phyloP scores from a whole-genome alignment of 2,329 filamentous ascomycete species.

The Penicillium sp. region DNA sequence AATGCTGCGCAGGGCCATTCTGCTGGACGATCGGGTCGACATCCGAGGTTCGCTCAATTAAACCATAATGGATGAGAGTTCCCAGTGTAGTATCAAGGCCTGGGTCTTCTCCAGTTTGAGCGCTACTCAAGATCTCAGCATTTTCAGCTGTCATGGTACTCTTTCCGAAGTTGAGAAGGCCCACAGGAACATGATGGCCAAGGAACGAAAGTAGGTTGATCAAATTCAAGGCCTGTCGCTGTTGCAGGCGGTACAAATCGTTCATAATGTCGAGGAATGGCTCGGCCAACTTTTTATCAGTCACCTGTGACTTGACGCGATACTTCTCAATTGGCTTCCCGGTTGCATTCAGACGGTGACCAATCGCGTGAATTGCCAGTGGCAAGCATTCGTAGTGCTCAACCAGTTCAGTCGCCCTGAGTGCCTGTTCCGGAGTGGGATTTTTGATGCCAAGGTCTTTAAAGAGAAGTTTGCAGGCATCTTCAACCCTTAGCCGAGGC shows the following conservation, averaged over 20 bases:
- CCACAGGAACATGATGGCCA: constrained; percentile 63
- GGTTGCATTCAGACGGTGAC: constrained; percentile 60
- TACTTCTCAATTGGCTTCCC: constrained; percentile 62
- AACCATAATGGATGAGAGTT: constrained; percentile 46
- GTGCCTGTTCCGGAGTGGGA: constrained; percentile 55
- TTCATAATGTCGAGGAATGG: constrained; percentile 50
- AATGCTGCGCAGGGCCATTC: constrained; percentile 16
- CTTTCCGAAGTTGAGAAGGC: constrained; percentile 59
- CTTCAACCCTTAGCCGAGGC: constrained; percentile 52
- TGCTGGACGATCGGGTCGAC: constrained; percentile 26
- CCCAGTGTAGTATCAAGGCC: constrained; percentile 49
- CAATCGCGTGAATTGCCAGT: constrained; percentile 65
- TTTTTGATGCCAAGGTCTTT: constrained; percentile 60
- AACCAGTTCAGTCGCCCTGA: constrained; percentile 61
- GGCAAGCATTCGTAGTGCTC: constrained; percentile 63
- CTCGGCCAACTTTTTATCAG: constrained; percentile 54
- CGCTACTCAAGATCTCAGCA: constrained; percentile 40
- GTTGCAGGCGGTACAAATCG: constrained; percentile 41
- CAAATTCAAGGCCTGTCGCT: constrained; percentile 59
- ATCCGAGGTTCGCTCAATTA: constrained; percentile 44
- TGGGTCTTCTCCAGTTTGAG: constrained; percentile 32
- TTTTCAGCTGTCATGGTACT: constrained; percentile 33
- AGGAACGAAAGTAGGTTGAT: constrained; percentile 65
- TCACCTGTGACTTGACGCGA: constrained; percentile 54
- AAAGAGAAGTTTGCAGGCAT: constrained; percentile 61